Evolutionary conservation across 495 filamentous ascomycete species (phyloP).

Genomic region (Tirmania nivea): DNA sequence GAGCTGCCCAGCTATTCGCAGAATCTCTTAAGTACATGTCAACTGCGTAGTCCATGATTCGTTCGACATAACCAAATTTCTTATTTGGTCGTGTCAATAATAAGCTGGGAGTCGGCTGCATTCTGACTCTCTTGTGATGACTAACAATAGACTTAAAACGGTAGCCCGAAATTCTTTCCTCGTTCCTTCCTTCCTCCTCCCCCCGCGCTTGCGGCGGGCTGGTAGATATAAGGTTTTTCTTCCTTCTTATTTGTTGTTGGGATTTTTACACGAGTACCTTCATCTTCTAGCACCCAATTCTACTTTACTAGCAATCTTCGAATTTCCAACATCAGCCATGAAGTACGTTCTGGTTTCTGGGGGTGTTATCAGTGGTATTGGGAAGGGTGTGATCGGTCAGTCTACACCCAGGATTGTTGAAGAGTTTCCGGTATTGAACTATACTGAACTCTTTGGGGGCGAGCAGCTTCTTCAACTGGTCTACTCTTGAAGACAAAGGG

Average conservation of each 20-base stretch:
- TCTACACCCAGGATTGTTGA: conserved; percentile 9
- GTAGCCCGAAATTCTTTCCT: neutral
- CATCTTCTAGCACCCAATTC: neutral
- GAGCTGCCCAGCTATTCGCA: too few relatives aligned
- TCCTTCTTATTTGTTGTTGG: conserved; percentile 1
- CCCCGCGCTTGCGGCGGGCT: neutral
- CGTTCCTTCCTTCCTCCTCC: conserved; percentile 3
- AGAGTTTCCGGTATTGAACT: conserved; percentile 1
- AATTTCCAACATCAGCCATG: conserved; percentile 28
- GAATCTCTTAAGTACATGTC: too few relatives aligned
- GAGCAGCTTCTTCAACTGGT: conserved; percentile 43
- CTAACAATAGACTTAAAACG: neutral
- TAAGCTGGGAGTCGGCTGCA: too few relatives aligned
- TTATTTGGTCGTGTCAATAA: too few relatives aligned
- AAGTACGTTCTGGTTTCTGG: conserved; percentile 71
- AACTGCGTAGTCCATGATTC: too few relatives aligned
- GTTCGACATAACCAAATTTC: too few relatives aligned
- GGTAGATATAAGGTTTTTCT: too few relatives aligned
- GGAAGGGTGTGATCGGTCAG: conserved; percentile 62
- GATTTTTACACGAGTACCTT: neutral
- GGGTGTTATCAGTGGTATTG: conserved; percentile 63
- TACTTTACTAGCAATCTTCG: neutral
- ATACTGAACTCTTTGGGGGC: conserved; percentile 15
- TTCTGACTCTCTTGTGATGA: too few relatives aligned
- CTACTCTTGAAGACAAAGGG: conserved; percentile 69